Evolutionary conservation across 257 asterid species (phyloP), one percentile per base, ranked within the genome.

Genomic region (Petunia axillaris): DNA sequence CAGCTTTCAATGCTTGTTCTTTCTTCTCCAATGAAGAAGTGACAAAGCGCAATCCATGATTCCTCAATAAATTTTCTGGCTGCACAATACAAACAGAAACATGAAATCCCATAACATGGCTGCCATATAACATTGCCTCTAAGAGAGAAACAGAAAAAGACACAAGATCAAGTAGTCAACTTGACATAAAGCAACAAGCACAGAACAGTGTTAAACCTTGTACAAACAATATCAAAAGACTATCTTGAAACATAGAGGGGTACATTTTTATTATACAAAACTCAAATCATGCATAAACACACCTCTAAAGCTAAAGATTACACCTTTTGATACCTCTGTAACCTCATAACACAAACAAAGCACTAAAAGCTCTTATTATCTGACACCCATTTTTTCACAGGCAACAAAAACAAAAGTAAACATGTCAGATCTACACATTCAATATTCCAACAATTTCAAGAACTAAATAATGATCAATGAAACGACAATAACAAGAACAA

Each of bases 1-100:
- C 95, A 35, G 81, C 85, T 57, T 85, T 91, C 80, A 74, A 13
- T 87, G 87, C 90, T 74, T 85, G 94, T 37, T 96, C 93, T 87
- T 88, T 96, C 89, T 91, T 96, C 89, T 91, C 98, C 50, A 91
- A 15, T 0, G 99, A 96, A 1, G 99, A 96, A 62, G 97, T 94
- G 76, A 96, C 91, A 13, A 89, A 89, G 1, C 86, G 82, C 58
- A 94, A 76, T 52, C 91, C 87, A 10, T 87, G 95, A 80, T 84
- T 59, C 81, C 91, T 90, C 65, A 91, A 87, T 64, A 92, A 87
- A 86, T 86, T 92, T 70, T 87, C 88, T 57, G 94, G 90, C 99
- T 96, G 91, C 84, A 89, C 36, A 44, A 78, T n/a, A 55, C 55
- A 59, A 81, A 52, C 16, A n/a, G 70, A 9, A 52, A 7, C n/a